phyloP scores from a whole-genome alignment of 2,329 filamentous ascomycete genomes.

The Clonostachys byssicola region DNA sequence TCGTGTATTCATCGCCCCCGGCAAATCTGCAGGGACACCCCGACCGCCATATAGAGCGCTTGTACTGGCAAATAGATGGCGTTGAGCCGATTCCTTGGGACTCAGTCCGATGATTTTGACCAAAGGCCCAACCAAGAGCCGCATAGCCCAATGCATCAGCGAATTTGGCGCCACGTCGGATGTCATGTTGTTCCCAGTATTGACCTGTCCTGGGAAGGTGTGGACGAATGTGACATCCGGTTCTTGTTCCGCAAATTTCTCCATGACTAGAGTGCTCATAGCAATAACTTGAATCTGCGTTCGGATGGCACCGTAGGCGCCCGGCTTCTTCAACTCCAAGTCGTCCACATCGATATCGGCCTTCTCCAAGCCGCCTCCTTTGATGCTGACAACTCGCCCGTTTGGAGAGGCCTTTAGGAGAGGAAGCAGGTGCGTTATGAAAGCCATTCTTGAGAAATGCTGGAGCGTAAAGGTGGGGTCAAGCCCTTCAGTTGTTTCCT shows the following conservation, averaged over 20 bases:
- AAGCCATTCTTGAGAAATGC: slow-evolving; percentile 39
- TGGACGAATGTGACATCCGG: slow-evolving; percentile 16
- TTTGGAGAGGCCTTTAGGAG: slow-evolving; percentile 20
- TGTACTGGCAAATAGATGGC: slow-evolving; percentile 1
- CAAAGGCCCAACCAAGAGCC: too few species aligned
- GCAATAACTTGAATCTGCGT: slow-evolving; percentile 17
- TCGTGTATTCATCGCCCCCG: background rate
- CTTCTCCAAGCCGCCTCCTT: slow-evolving; percentile 11
- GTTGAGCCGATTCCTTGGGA: slow-evolving; percentile 23
- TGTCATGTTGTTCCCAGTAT: slow-evolving; percentile 12
- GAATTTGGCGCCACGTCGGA: too few species aligned
- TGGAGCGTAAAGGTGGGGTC: slow-evolving; percentile 29
- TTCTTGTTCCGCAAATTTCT: slow-evolving; percentile 13
- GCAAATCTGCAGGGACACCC: background rate
- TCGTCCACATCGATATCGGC: slow-evolving; percentile 13
- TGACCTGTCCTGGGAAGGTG: slow-evolving; percentile 17
- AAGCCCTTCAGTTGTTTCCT: slow-evolving; percentile 33
- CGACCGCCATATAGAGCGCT: background rate
- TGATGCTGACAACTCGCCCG: slow-evolving; percentile 16
- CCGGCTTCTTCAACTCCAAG: slow-evolving; percentile 17
- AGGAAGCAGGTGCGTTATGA: slow-evolving; percentile 31
- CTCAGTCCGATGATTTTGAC: slow-evolving; percentile 10
- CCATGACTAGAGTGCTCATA: slow-evolving; percentile 16
- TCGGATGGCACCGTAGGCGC: slow-evolving; percentile 13
- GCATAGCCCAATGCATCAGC: too few species aligned